Conservation (phyloP, 2,329 filamentous ascomycete species). For the Fusarium sp. region DNA sequence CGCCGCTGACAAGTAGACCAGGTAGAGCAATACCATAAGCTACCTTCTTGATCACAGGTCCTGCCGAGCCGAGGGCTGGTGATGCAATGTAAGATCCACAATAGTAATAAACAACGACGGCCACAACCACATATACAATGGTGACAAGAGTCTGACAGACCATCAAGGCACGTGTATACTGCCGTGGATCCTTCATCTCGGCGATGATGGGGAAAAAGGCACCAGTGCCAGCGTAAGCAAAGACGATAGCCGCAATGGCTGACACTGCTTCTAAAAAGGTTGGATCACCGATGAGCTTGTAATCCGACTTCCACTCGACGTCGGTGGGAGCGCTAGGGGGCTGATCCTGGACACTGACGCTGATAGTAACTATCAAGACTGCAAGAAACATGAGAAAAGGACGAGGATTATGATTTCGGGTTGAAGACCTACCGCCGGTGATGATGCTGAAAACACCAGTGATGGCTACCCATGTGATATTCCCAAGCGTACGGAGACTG, state of each 20-base stretch:
- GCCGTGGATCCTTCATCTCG: not conserved
- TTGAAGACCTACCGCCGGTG: not conserved
- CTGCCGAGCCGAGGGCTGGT: not conserved
- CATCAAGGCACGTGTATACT: not conserved
- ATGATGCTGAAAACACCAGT: not conserved
- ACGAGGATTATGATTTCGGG: not conserved
- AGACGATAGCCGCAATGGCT: not conserved
- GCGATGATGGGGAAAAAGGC: not conserved
- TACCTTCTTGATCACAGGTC: not conserved
- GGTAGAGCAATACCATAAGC: not conserved
- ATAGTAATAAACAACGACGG: not conserved
- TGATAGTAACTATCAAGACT: not conserved
- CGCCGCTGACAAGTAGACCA: not conserved
- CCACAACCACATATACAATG: not conserved
- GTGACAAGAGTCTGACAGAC: not conserved
- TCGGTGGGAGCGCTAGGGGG: not conserved
- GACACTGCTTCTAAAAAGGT: not conserved
- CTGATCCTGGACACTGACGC: not conserved
- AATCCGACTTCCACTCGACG: not conserved
- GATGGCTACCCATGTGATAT: not conserved
- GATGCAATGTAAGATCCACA: not conserved
- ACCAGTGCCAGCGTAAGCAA: not conserved
- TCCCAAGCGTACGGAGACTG: not conserved
- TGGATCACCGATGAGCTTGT: not conserved
- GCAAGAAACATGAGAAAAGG: not conserved